These are phyloP conservation scores for Pseudocercospora fijiensis DNA, from an alignment of 2,329 filamentous ascomycete genomes.

Conservation along the genomic window DNA sequence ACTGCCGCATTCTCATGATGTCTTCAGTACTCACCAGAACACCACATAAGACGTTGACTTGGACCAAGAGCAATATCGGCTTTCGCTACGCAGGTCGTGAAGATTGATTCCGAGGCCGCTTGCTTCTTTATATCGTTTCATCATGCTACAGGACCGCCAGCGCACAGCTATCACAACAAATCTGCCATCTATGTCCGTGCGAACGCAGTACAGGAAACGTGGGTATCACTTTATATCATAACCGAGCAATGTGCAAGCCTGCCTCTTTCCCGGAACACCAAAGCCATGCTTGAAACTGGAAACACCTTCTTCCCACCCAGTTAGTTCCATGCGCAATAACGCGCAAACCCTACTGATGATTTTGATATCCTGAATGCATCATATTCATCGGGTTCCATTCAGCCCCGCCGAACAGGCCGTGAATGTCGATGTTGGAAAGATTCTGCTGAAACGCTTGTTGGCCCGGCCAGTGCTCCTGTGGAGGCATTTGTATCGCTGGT, in stretches of 20 bases:
- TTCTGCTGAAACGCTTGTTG: conserved; percentile 33
- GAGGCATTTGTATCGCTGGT: conserved; percentile 19
- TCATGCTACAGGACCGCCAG: not conserved
- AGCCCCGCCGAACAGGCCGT: conserved; percentile 40
- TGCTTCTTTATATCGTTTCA: not conserved
- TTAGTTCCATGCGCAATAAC: not conserved
- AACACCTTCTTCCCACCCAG: not conserved
- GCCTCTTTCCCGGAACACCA: conserved; percentile 11
- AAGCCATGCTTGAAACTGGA: not conserved
- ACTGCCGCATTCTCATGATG: not conserved
- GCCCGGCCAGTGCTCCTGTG: conserved; percentile 21
- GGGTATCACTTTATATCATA: conserved; percentile 14
- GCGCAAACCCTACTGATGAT: conserved; percentile 12
- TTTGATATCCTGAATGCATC: conserved; percentile 25
- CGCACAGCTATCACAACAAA: not conserved
- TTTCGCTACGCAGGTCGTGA: not conserved
- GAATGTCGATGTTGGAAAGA: conserved; percentile 37
- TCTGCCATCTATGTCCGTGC: not conserved
- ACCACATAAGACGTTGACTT: not conserved
- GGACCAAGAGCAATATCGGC: not conserved
- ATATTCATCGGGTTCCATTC: conserved; percentile 40
- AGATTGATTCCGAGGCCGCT: not conserved
- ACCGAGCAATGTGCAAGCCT: not conserved
- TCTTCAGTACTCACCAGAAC: not conserved
- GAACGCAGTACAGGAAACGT: conserved; percentile 10